Base-by-base conservation (phyloP, 2,329 filamentous ascomycete species). In the Arthrobotrys pseudoclavata region DNA sequence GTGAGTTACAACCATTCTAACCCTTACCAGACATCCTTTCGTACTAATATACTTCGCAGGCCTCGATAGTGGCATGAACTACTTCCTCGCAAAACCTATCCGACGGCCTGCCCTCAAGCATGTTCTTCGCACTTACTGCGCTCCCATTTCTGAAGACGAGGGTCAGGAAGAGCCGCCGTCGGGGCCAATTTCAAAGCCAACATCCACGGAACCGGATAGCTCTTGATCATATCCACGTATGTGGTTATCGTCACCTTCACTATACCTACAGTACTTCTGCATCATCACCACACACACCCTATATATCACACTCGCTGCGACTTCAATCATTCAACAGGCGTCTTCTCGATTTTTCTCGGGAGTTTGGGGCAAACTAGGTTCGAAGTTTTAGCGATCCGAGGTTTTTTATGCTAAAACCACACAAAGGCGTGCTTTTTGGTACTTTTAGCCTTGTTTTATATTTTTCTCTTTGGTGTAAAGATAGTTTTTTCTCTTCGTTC, bases 41-140 rank as follows among this genome's bases (percentile, higher is more conserved):
- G 15, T 34, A 9, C 22, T 60, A 31, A 66, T 50, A 52, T 22
- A n/a, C 10, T 37, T 57, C 26, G 7, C n/a, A 79, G 68, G 75
- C 83, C 91, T 96, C 83, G 93, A 95, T 76, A 93, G 90, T 1
- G 94, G 94, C 70, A 97, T 97, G 94, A 89, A 97, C 82, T 93
- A 93, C 85, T 97, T 97, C 83, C 86, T 97, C 40, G 87, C 87
- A 34, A 91, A 91, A 83, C 89, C 89, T 0, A 81, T 82, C 31
- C 76, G 79, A 13, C 76, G 80, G 22, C 78, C 76, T 13, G 74
- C 80, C 42, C 66, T 82, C 20, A 81, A 80, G 61, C 74, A 79
- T 6, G 81, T 82, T 3, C 66, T 82, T 20, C 77, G 77, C 24
- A 81, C 76, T 1, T 81, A 81, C 37, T 81, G 80, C 40, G 69